Evolutionary conservation across 768 basidiomycete genomes (phyloP).

Genomic region (Neoboletus subvelutipes): DNA sequence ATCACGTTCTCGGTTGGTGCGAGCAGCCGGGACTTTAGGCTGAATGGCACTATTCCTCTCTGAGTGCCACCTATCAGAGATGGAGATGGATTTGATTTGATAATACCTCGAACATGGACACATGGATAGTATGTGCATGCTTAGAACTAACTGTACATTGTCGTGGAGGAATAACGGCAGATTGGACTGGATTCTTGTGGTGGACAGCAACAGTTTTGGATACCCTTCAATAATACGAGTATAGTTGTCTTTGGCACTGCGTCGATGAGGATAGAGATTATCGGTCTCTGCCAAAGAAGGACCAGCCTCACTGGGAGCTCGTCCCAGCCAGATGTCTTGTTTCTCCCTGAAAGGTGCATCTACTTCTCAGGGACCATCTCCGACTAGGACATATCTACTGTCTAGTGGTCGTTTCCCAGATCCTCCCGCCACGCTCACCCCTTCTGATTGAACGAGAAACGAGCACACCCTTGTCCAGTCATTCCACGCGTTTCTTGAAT

Average conservation of each 20-base stretch:
- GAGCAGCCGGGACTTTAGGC: slow-evolving; percentile 62
- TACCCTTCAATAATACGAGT: neutral
- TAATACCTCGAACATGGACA: neutral
- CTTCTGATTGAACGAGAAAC: neutral
- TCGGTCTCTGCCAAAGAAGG: too few relatives aligned
- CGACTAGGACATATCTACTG: neutral
- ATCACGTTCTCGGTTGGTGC: slow-evolving; percentile 65
- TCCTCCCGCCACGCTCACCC: neutral
- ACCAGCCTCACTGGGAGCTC: too few relatives aligned
- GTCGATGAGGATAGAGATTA: too few relatives aligned
- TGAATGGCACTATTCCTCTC: slow-evolving; percentile 42
- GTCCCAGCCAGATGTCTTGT: neutral
- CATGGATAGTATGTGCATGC: neutral
- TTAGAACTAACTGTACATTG: neutral
- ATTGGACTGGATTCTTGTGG: neutral
- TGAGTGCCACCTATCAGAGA: slow-evolving; percentile 4
- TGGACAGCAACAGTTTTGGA: neutral
- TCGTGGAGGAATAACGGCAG: neutral
- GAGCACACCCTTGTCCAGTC: neutral
- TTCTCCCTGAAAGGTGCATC: neutral
- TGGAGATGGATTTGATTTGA: neutral
- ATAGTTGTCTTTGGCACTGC: neutral
- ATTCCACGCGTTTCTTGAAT: too few relatives aligned
- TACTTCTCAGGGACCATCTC: neutral
- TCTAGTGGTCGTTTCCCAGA: neutral